Percentiles rank a stretch among this genome's conserved stretches.
These are phyloP conservation scores for Microbotryomycetes sp. DNA, from an alignment of 1,284 basidiomycete species.

Conservation along the genomic window DNA sequence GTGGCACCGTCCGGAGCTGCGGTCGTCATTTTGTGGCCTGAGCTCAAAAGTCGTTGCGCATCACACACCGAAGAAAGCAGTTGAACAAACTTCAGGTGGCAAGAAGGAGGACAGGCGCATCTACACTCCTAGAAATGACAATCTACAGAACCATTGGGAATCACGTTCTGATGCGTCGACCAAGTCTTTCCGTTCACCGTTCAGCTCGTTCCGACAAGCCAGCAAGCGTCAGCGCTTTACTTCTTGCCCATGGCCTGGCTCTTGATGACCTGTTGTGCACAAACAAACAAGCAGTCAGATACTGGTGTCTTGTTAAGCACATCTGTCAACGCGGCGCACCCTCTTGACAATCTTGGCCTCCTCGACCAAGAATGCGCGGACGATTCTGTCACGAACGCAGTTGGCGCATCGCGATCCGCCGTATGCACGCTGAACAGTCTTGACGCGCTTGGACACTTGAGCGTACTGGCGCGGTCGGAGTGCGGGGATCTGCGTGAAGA, in stretches of 20 bases:
- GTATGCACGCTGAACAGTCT: constrained; percentile 88
- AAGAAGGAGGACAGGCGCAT: too few species aligned
- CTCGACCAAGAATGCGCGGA: constrained; percentile 97
- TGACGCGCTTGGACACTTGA: constrained; percentile 87
- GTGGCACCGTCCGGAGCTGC: too few species aligned
- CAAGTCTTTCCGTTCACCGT: too few species aligned
- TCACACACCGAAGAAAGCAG: too few species aligned
- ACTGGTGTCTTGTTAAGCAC: too few species aligned
- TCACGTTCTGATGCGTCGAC: too few species aligned
- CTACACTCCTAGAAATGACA: too few species aligned
- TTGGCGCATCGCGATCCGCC: constrained; percentile 90
- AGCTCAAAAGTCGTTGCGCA: too few species aligned
- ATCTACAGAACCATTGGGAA: too few species aligned
- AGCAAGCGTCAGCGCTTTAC: constrained; percentile 8
- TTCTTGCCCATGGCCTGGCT: constrained; percentile 23
- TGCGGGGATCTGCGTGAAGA: constrained; percentile 62
- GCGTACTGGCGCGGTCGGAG: constrained; percentile 85
- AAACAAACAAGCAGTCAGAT: neutral
- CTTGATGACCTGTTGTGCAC: constrained; percentile 24
- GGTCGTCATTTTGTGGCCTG: too few species aligned
- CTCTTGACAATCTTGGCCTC: constrained; percentile 99
- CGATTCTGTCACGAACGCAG: constrained; percentile 90
- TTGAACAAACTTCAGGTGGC: too few species aligned
- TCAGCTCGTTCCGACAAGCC: too few species aligned
- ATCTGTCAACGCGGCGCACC: constrained; percentile 50